A percentile compares a stretch with the other conserved stretches of the same genome.
Conservation (phyloP, 169 alveolate species). For the Cryptosporidium ubiquitum region DNA sequence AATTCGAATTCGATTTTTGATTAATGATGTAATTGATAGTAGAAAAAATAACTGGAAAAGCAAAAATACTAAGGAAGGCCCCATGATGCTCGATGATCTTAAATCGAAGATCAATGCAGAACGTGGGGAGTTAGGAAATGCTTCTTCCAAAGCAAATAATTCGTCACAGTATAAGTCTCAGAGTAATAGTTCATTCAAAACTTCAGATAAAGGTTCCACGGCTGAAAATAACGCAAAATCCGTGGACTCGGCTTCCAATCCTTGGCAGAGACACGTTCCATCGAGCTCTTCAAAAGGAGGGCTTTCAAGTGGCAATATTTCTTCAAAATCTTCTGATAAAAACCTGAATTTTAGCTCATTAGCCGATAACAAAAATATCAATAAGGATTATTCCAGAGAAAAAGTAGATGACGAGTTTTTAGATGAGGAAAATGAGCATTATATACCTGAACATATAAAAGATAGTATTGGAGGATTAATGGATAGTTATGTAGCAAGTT, state of each 20-base stretch:
- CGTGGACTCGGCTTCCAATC: not conserved
- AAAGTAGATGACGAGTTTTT: slow-evolving; percentile 8
- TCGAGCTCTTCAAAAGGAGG: slow-evolving; percentile 11
- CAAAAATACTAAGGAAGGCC: slow-evolving; percentile 78
- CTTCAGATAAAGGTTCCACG: not conserved
- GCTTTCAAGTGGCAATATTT: not conserved
- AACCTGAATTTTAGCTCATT: not conserved
- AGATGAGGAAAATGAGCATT: slow-evolving; percentile 24
- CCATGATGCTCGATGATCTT: slow-evolving; percentile 74
- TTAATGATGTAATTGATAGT: slow-evolving; percentile 86
- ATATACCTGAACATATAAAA: slow-evolving; percentile 63
- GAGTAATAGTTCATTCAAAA: not conserved
- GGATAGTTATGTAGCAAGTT: slow-evolving; percentile 74
- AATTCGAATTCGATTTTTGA: slow-evolving; percentile 85
- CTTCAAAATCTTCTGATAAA: not conserved
- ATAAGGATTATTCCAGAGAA: not conserved
- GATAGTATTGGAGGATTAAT: slow-evolving; percentile 55
- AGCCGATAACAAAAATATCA: not conserved
- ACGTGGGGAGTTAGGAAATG: slow-evolving; percentile 32
- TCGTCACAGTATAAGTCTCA: slow-evolving; percentile 9
- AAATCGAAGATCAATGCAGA: slow-evolving; percentile 64
- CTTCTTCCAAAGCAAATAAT: not conserved
- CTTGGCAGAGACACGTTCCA: slow-evolving; percentile 24
- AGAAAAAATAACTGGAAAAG: slow-evolving; percentile 85
- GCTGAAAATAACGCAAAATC: not conserved